Evolutionary conservation across 768 basidiomycete species (phyloP).

Genomic region (Multifurca ochricompacta): DNA sequence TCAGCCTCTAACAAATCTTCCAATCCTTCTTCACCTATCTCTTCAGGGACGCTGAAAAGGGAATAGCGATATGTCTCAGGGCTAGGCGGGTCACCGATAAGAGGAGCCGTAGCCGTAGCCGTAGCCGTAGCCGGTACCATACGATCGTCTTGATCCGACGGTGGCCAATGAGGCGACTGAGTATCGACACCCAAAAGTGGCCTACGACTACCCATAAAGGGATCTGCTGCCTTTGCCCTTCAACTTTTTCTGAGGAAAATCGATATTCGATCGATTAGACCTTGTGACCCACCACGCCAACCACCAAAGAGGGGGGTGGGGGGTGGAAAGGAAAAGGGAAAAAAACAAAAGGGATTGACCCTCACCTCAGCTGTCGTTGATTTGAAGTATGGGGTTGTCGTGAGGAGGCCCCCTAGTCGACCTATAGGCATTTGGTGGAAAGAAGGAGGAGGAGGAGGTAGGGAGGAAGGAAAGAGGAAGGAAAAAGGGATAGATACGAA

Average conservation of each 20-base stretch:
- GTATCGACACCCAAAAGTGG: constrained; percentile 14
- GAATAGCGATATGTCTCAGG: constrained; percentile 11
- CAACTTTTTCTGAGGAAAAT: neutral
- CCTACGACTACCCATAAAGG: neutral
- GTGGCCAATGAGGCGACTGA: neutral
- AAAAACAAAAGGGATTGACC: no score
- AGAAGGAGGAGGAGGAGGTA: no score
- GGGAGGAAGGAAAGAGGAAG: neutral
- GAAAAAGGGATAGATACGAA: neutral
- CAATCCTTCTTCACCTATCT: constrained; percentile 12
- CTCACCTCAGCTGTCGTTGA: constrained; percentile 9
- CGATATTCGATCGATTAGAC: neutral
- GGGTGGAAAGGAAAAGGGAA: no score
- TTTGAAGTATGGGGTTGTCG: neutral
- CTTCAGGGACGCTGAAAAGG: constrained; percentile 18
- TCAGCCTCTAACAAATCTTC: constrained; percentile 12
- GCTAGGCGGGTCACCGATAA: no score
- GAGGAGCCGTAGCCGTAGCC: no score
- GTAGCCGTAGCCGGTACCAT: no score
- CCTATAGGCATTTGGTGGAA: constrained; percentile 3
- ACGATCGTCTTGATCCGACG: constrained; percentile 7
- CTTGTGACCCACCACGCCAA: neutral
- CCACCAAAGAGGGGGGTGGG: no score
- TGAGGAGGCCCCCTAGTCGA: constrained; percentile 7
- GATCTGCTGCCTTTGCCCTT: constrained; percentile 13